These are phyloP conservation scores for Tulasnella sp. DNA, from an alignment of 768 basidiomycete genomes.

Conservation along the genomic window DNA sequence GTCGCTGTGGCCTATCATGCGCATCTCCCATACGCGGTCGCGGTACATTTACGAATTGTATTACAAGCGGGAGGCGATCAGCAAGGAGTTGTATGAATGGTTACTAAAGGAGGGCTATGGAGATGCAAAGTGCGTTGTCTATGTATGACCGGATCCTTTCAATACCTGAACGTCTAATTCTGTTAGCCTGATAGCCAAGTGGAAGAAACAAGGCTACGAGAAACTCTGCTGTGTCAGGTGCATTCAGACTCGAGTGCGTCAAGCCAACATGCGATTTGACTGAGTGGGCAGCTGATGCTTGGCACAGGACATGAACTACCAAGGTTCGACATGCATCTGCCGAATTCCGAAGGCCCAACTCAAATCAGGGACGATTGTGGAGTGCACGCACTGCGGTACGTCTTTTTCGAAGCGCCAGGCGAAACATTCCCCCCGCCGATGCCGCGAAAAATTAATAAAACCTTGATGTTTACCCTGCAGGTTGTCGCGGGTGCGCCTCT, in stretches of 20 bases:
- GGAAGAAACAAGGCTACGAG: conserved; percentile 98
- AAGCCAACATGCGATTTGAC: background rate
- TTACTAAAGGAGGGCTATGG: conserved; percentile 93
- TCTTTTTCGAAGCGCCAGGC: too few relatives aligned
- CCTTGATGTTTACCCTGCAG: conserved; percentile 29
- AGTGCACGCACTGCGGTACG: conserved; percentile 95
- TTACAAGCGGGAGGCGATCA: conserved; percentile 95
- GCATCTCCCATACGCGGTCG: conserved; percentile 90
- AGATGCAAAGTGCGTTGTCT: conserved; percentile 70
- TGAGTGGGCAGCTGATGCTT: background rate
- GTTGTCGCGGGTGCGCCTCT: conserved; percentile 84
- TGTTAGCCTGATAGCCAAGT: conserved; percentile 85
- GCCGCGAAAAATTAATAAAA: too few relatives aligned
- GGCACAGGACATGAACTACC: conserved; percentile 92
- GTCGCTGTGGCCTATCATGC: conserved; percentile 95
- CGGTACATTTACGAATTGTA: conserved; percentile 97
- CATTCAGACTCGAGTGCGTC: conserved; percentile 75
- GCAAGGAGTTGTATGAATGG: conserved; percentile 90
- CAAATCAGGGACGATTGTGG: conserved; percentile 78
- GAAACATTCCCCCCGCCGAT: too few relatives aligned
- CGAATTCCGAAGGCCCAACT: conserved; percentile 92
- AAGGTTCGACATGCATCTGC: conserved; percentile 96
- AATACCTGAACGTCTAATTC: background rate
- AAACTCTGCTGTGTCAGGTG: conserved; percentile 95
- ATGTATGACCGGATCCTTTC: background rate